A percentile compares a stretch with the other conserved stretches of the same genome.
Evolutionary conservation across 2,329 filamentous ascomycete species (phyloP).

Genomic region (Diplocarpon mali): DNA sequence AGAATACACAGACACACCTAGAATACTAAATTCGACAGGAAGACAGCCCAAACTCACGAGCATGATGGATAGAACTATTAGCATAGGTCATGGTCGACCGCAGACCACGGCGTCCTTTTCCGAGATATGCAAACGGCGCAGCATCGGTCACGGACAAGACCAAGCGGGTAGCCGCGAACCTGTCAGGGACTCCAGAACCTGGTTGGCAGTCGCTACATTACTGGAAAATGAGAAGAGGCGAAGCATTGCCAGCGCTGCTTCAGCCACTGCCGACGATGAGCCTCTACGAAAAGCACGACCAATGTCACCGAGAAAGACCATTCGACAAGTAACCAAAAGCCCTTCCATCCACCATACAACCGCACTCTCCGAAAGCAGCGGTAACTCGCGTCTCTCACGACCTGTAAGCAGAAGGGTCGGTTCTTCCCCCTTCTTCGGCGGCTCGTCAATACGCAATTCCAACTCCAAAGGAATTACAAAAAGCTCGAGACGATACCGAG

Average conservation of each 20-base stretch:
- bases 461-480: conserved; percentile 11
- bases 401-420: conserved; percentile 21
- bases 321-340: conserved; percentile 16
- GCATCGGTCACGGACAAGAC: conserved; percentile 22
- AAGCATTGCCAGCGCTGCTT: conserved; percentile 13
- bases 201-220: conserved; percentile 14
- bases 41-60: conserved; percentile 14
- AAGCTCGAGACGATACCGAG: conserved; percentile 2
- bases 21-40: conserved; percentile 4
- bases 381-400: conserved; percentile 8
- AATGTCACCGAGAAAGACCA: conserved; percentile 6
- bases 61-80: conserved; percentile 12
- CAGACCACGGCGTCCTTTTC: conserved; percentile 14
- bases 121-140: conserved; percentile 10
- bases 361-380: conserved; percentile 7
- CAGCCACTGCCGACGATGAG: conserved; percentile 17
- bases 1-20: not conserved
- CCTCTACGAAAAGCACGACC: conserved; percentile 2
- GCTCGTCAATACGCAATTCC: conserved; percentile 8
- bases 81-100: conserved; percentile 18
- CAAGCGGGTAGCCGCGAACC: conserved; percentile 7
- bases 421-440: conserved; percentile 24
- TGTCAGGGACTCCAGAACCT: conserved; percentile 18
- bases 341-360: conserved; percentile 6
- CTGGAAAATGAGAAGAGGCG: conserved; percentile 6